Evolutionary conservation across 1,284 basidiomycete species (phyloP).

Genomic region (Exsudoporus floridanus): DNA sequence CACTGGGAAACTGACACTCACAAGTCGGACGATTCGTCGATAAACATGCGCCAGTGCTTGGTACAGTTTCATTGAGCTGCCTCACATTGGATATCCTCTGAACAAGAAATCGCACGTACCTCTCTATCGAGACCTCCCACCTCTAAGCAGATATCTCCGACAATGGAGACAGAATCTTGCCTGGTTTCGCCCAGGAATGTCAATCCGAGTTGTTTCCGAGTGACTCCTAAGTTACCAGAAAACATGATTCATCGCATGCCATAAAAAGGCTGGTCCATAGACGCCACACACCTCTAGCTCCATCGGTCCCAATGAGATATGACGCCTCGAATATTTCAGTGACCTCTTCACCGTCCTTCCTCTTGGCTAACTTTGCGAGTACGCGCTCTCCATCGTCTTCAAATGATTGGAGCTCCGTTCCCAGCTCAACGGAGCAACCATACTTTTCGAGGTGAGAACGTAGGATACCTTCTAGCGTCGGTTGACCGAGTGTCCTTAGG

Average conservation of each 20-base stretch:
- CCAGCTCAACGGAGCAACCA: constrained; percentile 33
- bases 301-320: constrained; percentile 42
- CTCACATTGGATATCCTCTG: neutral
- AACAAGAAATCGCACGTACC: constrained; percentile 25
- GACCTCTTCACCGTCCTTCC: constrained; percentile 11
- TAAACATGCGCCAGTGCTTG: constrained; percentile 38
- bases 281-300: constrained; percentile 15
- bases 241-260: neutral
- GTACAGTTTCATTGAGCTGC: neutral
- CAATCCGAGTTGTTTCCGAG: constrained; percentile 45
- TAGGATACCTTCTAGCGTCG: constrained; percentile 21
- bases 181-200: constrained; percentile 47
- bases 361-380: constrained; percentile 25
- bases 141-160: constrained; percentile 41
- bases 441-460: constrained; percentile 7
- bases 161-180: constrained; percentile 34
- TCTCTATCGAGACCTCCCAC: constrained; percentile 34
- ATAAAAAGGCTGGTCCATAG: neutral
- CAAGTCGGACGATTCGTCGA: constrained; percentile 3
- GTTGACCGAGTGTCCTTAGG: constrained; percentile 33
- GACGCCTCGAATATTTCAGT: constrained; percentile 24
- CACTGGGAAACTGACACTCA: neutral
- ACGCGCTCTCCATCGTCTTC: constrained; percentile 32
- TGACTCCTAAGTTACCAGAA: constrained; percentile 19
- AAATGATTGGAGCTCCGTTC: constrained; percentile 33